A percentile compares a stretch with the other conserved stretches of the same genome.
These are phyloP conservation scores for Fraxinus greggii DNA, from an alignment of 305 asterid genomes.

Conservation along the genomic window DNA sequence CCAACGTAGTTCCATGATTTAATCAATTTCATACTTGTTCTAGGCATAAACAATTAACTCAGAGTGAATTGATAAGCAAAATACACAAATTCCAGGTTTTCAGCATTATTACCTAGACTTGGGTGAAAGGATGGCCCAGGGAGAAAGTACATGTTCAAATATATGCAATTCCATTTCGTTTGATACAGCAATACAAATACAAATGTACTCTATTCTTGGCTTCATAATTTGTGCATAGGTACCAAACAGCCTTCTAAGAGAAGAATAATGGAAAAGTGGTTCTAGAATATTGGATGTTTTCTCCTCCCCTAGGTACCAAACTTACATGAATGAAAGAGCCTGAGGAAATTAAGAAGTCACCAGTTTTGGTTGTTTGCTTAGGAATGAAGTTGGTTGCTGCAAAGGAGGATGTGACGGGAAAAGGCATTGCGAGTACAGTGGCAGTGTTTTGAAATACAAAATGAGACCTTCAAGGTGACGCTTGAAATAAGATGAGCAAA, in stretches of 20 bases:
- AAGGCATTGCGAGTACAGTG: neutral
- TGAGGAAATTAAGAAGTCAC: neutral
- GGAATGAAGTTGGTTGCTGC: neutral
- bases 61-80: conserved; percentile 2
- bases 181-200: neutral
- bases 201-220: neutral
- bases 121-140: neutral
- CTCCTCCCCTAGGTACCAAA: neutral
- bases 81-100: conserved; percentile 14
- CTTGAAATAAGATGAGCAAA: neutral
- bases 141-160: neutral
- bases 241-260: neutral
- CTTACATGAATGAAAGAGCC: neutral
- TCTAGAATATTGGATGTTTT: neutral
- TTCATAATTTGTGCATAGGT: neutral
- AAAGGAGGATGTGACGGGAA: neutral
- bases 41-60: neutral
- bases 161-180: neutral
- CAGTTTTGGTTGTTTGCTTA: neutral
- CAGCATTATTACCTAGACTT: conserved; percentile 2
- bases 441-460: neutral
- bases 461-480: neutral
- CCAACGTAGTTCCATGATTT: neutral
- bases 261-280: neutral
- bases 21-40: neutral